These are phyloP conservation scores for Fusarium pseudograminearum DNA, from an alignment of 2,329 filamentous ascomycete species.

Conservation along the genomic window DNA sequence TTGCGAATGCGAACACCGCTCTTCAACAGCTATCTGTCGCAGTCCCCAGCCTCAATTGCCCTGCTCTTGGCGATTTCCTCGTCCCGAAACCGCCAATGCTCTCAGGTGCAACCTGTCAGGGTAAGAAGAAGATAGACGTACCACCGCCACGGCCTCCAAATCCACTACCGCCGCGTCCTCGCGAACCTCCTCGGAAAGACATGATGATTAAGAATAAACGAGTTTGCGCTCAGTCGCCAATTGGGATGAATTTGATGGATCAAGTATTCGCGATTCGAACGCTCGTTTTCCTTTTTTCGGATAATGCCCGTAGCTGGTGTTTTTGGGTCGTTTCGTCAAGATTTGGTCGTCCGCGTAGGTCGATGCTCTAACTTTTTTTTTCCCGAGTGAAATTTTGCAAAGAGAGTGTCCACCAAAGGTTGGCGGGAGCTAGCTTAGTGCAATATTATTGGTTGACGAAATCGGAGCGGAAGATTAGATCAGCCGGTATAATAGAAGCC, in stretches of 20 bases:
- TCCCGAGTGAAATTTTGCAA: constrained; percentile 50
- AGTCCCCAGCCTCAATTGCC: background rate
- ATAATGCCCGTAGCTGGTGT: constrained; percentile 14
- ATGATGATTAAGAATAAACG: constrained; percentile 42
- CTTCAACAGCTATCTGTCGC: background rate
- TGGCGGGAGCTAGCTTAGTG: constrained; percentile 40
- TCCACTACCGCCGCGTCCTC: constrained; percentile 52
- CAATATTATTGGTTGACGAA: constrained; percentile 36
- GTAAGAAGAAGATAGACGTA: constrained; percentile 36
- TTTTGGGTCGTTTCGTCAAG: constrained; percentile 18
- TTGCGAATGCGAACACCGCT: constrained; percentile 4
- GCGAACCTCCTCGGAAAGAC: constrained; percentile 56
- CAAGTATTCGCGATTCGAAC: constrained; percentile 14
- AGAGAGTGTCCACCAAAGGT: constrained; percentile 36
- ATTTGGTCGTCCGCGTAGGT: constrained; percentile 34
- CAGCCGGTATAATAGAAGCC: constrained; percentile 10
- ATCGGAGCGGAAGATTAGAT: constrained; percentile 38
- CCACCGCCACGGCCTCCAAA: constrained; percentile 54
- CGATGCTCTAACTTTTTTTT: constrained; percentile 44
- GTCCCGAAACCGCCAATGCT: background rate
- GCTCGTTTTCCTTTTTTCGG: constrained; percentile 18
- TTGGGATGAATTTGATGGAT: constrained; percentile 7
- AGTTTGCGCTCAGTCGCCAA: constrained; percentile 30
- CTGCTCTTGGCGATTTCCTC: background rate
- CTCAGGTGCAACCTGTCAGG: background rate